phyloP scores from a whole-genome alignment of 441 rosid species.

The Hypseocharis bilobata region DNA sequence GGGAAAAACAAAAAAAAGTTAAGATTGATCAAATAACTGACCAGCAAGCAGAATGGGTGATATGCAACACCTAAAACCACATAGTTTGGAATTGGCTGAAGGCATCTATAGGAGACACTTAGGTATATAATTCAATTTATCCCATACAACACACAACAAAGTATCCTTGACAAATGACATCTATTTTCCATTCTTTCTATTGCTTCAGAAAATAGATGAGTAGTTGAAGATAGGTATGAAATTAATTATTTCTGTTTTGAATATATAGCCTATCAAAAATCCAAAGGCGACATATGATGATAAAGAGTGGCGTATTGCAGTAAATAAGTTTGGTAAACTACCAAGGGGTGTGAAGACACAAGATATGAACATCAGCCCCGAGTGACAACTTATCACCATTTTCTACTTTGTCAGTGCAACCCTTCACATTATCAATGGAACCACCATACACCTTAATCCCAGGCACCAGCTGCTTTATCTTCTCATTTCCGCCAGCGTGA shows the following conservation, averaged over 20 bases:
- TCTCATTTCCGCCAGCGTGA: constrained; percentile 86
- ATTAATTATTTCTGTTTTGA: too few species aligned
- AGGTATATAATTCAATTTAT: not conserved
- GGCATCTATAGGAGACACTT: not conserved
- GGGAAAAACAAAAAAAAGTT: not conserved
- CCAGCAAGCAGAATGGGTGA: not conserved
- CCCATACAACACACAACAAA: not conserved
- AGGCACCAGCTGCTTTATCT: constrained; percentile 56
- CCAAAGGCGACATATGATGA: too few species aligned
- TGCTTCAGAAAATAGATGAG: too few species aligned
- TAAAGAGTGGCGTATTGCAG: not conserved
- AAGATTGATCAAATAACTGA: not conserved
- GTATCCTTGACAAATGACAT: too few species aligned
- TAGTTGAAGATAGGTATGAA: too few species aligned
- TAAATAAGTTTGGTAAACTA: constrained; percentile 16
- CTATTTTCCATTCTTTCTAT: too few species aligned
- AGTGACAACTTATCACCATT: constrained; percentile 60
- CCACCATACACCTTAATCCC: constrained; percentile 76
- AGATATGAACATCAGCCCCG: constrained; percentile 41
- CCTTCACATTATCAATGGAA: constrained; percentile 64
- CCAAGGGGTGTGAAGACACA: constrained; percentile 88
- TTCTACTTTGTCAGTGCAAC: constrained; percentile 53
- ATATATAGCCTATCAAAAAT: too few species aligned
- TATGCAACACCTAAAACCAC: not conserved
- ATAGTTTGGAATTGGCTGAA: not conserved